A percentile compares a stretch with the other conserved stretches of the same genome.
Conservation (phyloP, 176 grass and related monocot genomes). For the Aechmea fasciata region DNA sequence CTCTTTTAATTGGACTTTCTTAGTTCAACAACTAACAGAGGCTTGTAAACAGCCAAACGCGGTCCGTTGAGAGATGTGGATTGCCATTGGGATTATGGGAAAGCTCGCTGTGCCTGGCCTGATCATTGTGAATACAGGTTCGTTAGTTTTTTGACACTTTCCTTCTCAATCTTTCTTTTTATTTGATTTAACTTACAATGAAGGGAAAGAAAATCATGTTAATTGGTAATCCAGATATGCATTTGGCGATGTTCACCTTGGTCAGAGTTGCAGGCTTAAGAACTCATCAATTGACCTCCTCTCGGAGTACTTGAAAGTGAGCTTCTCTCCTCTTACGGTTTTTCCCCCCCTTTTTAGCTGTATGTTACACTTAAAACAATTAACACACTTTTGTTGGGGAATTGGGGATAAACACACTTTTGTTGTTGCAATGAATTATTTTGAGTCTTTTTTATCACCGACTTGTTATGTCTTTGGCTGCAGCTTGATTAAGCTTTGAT, state of each 20-base stretch:
- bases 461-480: neutral
- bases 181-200: conserved; percentile 1
- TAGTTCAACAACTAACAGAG: conserved; percentile 16
- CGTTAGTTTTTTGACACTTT: neutral
- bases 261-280: conserved; percentile 85
- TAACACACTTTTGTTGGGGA: too few species aligned
- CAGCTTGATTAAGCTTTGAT: neutral
- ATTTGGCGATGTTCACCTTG: conserved; percentile 90
- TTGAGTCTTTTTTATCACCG: neutral
- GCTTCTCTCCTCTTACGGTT: neutral
- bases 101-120: conserved; percentile 88
- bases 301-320: conserved; percentile 42
- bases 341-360: neutral
- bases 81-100: conserved; percentile 89
- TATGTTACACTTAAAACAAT: too few species aligned
- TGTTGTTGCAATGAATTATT: too few species aligned
- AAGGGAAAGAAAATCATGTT: conserved; percentile 4
- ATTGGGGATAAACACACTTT: too few species aligned
- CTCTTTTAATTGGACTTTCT: conserved; percentile 1
- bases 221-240: conserved; percentile 45
- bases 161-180: neutral
- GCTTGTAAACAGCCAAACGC: conserved; percentile 44
- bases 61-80: conserved; percentile 82
- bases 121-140: conserved; percentile 97
- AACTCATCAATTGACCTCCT: conserved; percentile 62